These are phyloP conservation scores for Microascus cirrosus DNA, from an alignment of 2,329 filamentous ascomycete genomes.

Conservation along the genomic window DNA sequence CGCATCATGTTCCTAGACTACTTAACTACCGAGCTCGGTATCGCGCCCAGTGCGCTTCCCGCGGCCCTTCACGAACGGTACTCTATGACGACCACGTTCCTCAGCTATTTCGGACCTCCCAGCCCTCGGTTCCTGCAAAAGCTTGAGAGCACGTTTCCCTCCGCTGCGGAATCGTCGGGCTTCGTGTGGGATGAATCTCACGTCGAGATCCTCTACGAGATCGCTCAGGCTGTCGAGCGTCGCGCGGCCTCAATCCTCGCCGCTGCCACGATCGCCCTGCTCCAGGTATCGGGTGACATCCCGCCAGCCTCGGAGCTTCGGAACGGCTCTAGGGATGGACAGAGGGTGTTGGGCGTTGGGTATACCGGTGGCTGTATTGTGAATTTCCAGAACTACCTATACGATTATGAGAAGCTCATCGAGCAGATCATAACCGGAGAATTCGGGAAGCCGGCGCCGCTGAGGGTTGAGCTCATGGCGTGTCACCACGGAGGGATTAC, in stretches of 20 bases:
- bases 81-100: slow-evolving; percentile 58
- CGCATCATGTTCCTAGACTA: slow-evolving; percentile 61
- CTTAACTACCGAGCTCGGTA: slow-evolving; percentile 29
- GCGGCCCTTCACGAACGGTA: slow-evolving; percentile 43
- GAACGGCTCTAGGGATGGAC: slow-evolving; percentile 6
- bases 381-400: slow-evolving; percentile 65
- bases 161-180: slow-evolving; percentile 24
- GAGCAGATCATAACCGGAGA: slow-evolving; percentile 34
- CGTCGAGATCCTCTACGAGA: slow-evolving; percentile 49
- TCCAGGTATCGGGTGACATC: slow-evolving; percentile 60
- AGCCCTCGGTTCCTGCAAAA: slow-evolving; percentile 30
- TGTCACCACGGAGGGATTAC: slow-evolving; percentile 53
- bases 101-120: slow-evolving; percentile 57
- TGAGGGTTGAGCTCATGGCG: slow-evolving; percentile 37
- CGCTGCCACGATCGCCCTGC: slow-evolving; percentile 58
- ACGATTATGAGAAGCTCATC: slow-evolving; percentile 58
- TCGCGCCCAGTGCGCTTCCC: slow-evolving; percentile 38
- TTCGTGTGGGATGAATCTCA: slow-evolving; percentile 54
- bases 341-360: slow-evolving; percentile 57
- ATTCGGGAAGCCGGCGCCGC: slow-evolving; percentile 16
- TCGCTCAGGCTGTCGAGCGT: slow-evolving; percentile 59
- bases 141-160: slow-evolving; percentile 42
- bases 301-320: slow-evolving; percentile 15
- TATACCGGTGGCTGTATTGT: slow-evolving; percentile 73
- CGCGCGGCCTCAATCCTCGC: slow-evolving; percentile 66